Conservation (phyloP, 2,329 filamentous ascomycete species). For the Diaporthe sp. region DNA sequence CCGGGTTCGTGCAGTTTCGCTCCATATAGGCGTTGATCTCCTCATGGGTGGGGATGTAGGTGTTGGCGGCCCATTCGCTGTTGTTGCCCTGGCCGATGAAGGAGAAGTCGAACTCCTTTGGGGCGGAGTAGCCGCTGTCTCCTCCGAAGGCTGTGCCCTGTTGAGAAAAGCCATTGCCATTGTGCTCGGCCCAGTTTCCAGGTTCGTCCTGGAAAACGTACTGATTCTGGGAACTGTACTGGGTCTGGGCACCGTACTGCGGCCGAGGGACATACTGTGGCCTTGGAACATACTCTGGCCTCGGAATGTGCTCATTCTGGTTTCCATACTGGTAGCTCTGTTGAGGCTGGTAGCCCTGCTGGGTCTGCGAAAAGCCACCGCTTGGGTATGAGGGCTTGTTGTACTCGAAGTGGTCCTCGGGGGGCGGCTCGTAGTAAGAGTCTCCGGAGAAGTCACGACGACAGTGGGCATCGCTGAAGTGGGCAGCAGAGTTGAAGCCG, state of each 20-base stretch:
- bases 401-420: not conserved
- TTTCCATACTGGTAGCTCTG: not conserved
- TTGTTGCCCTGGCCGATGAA: constrained; percentile 12
- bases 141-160: not conserved
- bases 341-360: not conserved
- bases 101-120: constrained; percentile 34
- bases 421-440: not conserved
- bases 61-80: constrained; percentile 11
- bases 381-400: not conserved
- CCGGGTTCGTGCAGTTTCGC: not conserved
- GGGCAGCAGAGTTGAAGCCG: constrained; percentile 31
- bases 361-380: not conserved
- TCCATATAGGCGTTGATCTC: constrained; percentile 19
- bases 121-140: not conserved
- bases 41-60: constrained; percentile 23
- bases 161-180: not conserved
- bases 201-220: not conserved
- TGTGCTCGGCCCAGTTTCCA: not conserved
- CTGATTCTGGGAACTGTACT: not conserved
- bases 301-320: not conserved
- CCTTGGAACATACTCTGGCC: not conserved
- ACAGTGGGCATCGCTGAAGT: constrained; percentile 37
- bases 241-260: not conserved
- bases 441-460: constrained; percentile 33
- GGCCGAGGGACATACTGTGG: not conserved